Evolutionary conservation across 495 filamentous ascomycete genomes (phyloP).

Genomic region (Aspergillus conjunctus): DNA sequence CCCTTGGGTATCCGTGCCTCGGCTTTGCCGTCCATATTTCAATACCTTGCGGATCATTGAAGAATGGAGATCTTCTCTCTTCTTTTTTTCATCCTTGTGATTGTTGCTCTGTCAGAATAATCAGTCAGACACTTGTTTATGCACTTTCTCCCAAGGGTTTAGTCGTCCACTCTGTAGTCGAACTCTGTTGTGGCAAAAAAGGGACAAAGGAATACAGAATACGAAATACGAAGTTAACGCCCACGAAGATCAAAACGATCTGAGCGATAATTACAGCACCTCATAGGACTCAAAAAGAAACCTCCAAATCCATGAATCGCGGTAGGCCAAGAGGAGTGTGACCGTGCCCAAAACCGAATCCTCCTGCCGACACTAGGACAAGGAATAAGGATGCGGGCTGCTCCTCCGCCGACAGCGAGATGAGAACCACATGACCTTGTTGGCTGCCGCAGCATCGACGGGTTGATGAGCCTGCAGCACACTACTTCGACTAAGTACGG

Average conservation of each 20-base stretch:
- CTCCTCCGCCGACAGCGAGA: not conserved
- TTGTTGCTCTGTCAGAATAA: too few species aligned
- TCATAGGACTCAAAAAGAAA: not conserved
- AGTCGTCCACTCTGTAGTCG: too few species aligned
- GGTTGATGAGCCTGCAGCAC: slow-evolving; percentile 3
- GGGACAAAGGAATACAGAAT: not conserved
- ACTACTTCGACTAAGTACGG: not conserved
- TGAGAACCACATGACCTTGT: slow-evolving; percentile 14
- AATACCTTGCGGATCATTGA: not conserved
- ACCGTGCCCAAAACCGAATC: not conserved
- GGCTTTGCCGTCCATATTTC: not conserved
- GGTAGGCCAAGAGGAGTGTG: not conserved
- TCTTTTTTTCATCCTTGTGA: not conserved
- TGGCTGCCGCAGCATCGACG: not conserved
- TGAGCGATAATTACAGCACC: not conserved
- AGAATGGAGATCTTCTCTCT: not conserved
- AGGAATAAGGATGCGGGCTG: not conserved
- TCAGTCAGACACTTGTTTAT: too few species aligned
- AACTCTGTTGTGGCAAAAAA: not conserved
- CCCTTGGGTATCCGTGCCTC: not conserved
- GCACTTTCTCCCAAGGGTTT: too few species aligned
- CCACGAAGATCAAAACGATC: not conserved
- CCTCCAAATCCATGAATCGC: not conserved
- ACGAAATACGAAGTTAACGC: not conserved
- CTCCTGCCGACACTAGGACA: not conserved